phyloP scores from a whole-genome alignment of 441 rosid genomes.

The Adansonia grandidieri region DNA sequence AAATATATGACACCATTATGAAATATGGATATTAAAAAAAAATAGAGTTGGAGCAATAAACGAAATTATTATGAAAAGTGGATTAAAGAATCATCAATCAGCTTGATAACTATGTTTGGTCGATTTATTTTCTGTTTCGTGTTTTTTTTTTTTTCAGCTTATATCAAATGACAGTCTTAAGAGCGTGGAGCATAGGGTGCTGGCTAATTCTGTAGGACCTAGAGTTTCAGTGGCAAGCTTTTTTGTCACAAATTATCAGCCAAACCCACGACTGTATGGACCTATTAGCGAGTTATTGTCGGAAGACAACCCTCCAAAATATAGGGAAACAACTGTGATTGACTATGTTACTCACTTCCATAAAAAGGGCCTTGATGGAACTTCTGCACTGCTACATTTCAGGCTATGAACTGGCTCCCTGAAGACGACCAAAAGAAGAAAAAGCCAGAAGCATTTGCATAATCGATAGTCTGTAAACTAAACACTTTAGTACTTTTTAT shows the following conservation, averaged over 20 bases:
- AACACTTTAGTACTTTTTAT: too few species aligned
- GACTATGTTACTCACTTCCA: constrained; percentile 32
- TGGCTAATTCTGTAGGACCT: constrained; percentile 47
- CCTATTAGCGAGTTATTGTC: constrained; percentile 62
- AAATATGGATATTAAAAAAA: too few species aligned
- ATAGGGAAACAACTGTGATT: constrained; percentile 47
- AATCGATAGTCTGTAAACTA: too few species aligned
- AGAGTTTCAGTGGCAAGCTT: constrained; percentile 64
- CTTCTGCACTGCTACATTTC: constrained; percentile 48
- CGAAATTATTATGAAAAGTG: background rate
- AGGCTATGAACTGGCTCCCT: constrained; percentile 34
- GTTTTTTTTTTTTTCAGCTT: constrained; percentile 26
- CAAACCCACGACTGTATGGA: constrained; percentile 41
- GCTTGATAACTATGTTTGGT: background rate
- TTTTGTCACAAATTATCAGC: constrained; percentile 33
- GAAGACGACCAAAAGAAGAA: too few species aligned
- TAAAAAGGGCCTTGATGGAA: constrained; percentile 56
- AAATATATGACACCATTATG: too few species aligned
- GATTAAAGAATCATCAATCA: background rate
- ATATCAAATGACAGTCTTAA: constrained; percentile 56
- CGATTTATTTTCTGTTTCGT: background rate
- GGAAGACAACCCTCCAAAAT: constrained; percentile 53
- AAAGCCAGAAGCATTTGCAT: too few species aligned
- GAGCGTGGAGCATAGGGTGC: constrained; percentile 55
- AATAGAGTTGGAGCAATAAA: too few species aligned